A percentile compares a stretch with the other conserved stretches of the same genome.
phyloP scores from a whole-genome alignment of 768 basidiomycete genomes.

The Leccinum disarticulatum region DNA sequence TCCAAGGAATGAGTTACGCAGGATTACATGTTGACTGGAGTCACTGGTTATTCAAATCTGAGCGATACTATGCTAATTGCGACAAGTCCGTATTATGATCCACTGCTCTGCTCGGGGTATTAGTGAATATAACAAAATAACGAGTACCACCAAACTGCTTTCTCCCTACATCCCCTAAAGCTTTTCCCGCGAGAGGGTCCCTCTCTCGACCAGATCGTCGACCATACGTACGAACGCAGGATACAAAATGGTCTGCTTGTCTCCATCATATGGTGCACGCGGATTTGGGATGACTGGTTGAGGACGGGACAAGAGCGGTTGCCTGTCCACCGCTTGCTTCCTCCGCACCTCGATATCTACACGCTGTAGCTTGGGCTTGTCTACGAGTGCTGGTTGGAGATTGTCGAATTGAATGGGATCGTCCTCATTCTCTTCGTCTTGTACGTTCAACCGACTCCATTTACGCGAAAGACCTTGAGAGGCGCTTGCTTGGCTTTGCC shows the following conservation, averaged over 20 bases:
- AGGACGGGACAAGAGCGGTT: constrained; percentile 23
- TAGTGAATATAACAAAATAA: neutral
- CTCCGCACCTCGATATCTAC: constrained; percentile 18
- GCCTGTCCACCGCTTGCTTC: neutral
- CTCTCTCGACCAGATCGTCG: constrained; percentile 17
- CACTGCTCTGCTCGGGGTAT: neutral
- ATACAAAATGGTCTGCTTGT: constrained; percentile 22
- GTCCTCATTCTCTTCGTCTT: constrained; percentile 19
- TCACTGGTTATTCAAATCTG: neutral
- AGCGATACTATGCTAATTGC: neutral
- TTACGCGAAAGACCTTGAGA: constrained; percentile 26
- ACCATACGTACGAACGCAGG: constrained; percentile 26
- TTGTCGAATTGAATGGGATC: constrained; percentile 23
- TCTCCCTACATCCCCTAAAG: neutral
- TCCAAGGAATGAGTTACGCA: neutral
- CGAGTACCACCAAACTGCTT: neutral
- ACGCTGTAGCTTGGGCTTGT: neutral
- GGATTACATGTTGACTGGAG: neutral
- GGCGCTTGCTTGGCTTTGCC: constrained; percentile 13
- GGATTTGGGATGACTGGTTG: constrained; percentile 21
- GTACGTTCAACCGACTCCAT: constrained; percentile 32
- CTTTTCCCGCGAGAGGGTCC: constrained; percentile 11
- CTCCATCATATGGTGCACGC: constrained; percentile 8
- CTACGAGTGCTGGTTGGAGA: constrained; percentile 5
- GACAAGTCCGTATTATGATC: neutral